Base-by-base conservation (phyloP, 441 rosid species). In the Corymbia citriodora region DNA sequence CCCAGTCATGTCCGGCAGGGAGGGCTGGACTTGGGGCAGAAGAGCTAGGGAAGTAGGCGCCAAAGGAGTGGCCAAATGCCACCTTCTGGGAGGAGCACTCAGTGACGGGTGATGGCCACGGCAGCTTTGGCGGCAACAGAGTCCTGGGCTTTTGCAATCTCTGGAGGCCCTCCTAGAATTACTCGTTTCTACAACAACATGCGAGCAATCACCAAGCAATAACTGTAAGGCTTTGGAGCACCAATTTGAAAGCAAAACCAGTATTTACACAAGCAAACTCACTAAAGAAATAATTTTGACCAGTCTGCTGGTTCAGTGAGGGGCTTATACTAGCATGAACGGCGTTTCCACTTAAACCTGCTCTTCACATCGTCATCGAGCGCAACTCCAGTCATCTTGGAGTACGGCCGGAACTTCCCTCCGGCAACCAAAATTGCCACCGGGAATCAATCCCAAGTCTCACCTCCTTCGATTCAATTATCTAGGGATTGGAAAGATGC, bases 271-370 rank as follows among this genome's bases (percentile, higher is more conserved):
- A 16, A 83, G 31, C 55, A 49, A 27, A 83, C 19, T 18, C 19
- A 17, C 33, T 21, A 45, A 83, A n/a, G 10, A 49, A 29, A 12
- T 27, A 29, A 63, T 29, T 63, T 83, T 83, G 13, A 83, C 99
- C 99, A 97, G 92, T 98, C 97, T 87, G 98, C 96, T 40, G 99
- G 95, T 92, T 97, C 97, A 45, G 93, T 89, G 40, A 98, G 94
- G 59, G 94, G 90, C 91, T 98, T 98, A 95, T 96, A 96, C 92
- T 98, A 97, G 16, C 99, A 98, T 55, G 96, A 98, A 23, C 93
- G 95, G 55, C 99, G 99, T 90, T 97, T 98, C 99, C 99, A 96
- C 52, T 95, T 98, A 81, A 98, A 36, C 97, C 94, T 98, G 97
- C 6, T 96, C 99, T 88, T 94, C 94, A 90, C 99, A 96, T 10